Percentiles rank a stretch among this genome's conserved stretches.
Conservation (phyloP, 2,329 filamentous ascomycete species). For the Hypomyces rosellus region DNA sequence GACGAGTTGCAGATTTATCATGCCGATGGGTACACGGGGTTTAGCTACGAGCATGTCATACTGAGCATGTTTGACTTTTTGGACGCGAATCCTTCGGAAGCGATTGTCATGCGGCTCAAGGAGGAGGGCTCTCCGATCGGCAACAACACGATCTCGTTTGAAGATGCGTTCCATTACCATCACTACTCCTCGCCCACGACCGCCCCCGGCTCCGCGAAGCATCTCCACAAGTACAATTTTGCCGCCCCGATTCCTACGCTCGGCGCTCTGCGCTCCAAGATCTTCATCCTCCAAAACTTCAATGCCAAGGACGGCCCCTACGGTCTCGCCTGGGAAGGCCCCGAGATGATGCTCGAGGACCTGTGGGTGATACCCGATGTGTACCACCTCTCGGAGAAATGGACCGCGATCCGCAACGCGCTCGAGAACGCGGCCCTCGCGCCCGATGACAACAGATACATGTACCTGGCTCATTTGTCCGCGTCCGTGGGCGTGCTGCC, state of each 20-base stretch:
- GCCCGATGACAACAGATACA: conserved; percentile 26
- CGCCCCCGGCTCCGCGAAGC: conserved; percentile 25
- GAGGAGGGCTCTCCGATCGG: conserved; percentile 37
- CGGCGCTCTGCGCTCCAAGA: conserved; percentile 38
- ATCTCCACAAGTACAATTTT: conserved; percentile 30
- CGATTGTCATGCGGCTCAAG: conserved; percentile 46
- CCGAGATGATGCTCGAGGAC: conserved; percentile 42
- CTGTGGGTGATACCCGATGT: conserved; percentile 39
- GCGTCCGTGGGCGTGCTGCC: conserved; percentile 43
- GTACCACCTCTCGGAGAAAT: conserved; percentile 40
- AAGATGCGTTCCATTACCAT: conserved; percentile 39
- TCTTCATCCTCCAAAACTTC: conserved; percentile 45
- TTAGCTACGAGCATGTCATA: conserved; percentile 37
- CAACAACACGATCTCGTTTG: conserved; percentile 34
- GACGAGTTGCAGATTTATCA: conserved; percentile 43
- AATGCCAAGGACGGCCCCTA: conserved; percentile 26
- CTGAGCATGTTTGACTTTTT: conserved; percentile 40
- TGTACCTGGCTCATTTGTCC: conserved; percentile 43
- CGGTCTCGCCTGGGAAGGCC: conserved; percentile 39
- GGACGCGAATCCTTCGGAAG: conserved; percentile 37
- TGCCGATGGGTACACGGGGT: conserved; percentile 38
- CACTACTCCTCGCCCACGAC: conserved; percentile 29
- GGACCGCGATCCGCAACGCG: conserved; percentile 36
- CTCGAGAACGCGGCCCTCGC: conserved; percentile 31
- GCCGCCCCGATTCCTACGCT: conserved; percentile 35